Evolutionary conservation across 352 stramenopile species (phyloP), one percentile per base, ranked within the genome.

Genomic region (Halophytophthora polymorphica): DNA sequence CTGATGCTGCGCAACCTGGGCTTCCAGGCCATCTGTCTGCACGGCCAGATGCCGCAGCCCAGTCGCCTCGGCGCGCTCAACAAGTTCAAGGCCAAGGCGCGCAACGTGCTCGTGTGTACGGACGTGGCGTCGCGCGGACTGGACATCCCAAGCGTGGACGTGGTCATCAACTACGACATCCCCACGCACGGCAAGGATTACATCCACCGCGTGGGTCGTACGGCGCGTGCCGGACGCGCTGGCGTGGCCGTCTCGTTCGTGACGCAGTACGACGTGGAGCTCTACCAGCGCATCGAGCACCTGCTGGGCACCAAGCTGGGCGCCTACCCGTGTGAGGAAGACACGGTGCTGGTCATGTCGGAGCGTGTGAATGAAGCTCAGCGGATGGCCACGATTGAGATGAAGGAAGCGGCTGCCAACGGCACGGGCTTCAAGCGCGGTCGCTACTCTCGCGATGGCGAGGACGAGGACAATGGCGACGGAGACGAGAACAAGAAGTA

Each of bases 131-230:
- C 76, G 44, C 86, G 89, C 49, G 96, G 96, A 3, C 77, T 99
- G 23, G 96, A 99, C 64, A 98, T 99, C 56, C 96, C 97, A 2
- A 91, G 78, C 47, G 97, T 99, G 31, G 96, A 99, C 67, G 73
- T 98, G 12, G 97, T 99, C 14, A 87, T 99, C 50, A 99, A 99
- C 68, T 99, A 98, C 75, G 97, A 99, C 73, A 97, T 99, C 42
- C 97, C 98, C 8, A 96, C 82, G 21, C 90, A 99, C 69, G 95
- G 93, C 21, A 99, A 99, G 68, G 96, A 99, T 70, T 99, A 99
- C 72, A 98, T 99, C 60, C 96, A 99, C 66, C 82, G 97, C 29
- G 96, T 99, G 2, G 97, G 97, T 17, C 86, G 97, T 48, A 99
- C 97, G 5, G 97, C 97, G 5, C 83, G 97, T 64, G 97, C 97